Evolutionary conservation across 2,329 filamentous ascomycete genomes (phyloP), one percentile per base, ranked within the genome.

Genomic region (Colletotrichum camelliae): DNA sequence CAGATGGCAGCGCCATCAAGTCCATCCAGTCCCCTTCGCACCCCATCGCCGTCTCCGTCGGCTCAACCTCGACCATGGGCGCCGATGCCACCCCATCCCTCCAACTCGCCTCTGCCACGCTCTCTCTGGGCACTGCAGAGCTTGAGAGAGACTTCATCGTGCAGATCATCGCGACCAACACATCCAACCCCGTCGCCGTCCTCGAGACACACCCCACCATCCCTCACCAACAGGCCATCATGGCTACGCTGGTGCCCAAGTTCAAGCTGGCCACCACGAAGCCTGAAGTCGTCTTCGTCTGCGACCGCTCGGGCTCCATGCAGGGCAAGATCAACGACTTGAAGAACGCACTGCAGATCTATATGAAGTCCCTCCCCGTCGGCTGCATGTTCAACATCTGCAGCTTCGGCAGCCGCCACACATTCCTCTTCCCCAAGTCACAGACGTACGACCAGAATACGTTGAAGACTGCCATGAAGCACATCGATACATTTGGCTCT

Each of bases 221-320:
- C 4, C 85, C 89, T 0, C 87, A 91, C 70, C 92, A 94, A 65
- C 88, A 91, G 5, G 93, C 93, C 1, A 81, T 95, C 74, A 94
- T 96, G 93, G 86, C 90, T 0, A 94, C 93, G 0, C 85, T 95
- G 1, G 92, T 95, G 0, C 94, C 94, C 3, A 92, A 91, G 77
- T 94, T 95, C 83, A 86, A 87, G n/a, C 84, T 94, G 0, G 90
- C 91, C 0, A 81, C 88, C 0, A 86, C 88, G 10, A 83, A 82
- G 70, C 86, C 87, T 5, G 94, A 96, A 80, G 88, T 96, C 27
- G 90, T 95, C 21, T 95, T 96, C 78, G 85, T 96, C 6, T 93
- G 92, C 71, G 94, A 96, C 81, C 89, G 93, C 67, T 94, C 92
- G 72, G 93, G 93, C 0, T 94, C 92, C 74, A 94, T 94, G 93